phyloP scores from a whole-genome alignment of 2,329 filamentous ascomycete genomes.

The Alternaria tenuissima region DNA sequence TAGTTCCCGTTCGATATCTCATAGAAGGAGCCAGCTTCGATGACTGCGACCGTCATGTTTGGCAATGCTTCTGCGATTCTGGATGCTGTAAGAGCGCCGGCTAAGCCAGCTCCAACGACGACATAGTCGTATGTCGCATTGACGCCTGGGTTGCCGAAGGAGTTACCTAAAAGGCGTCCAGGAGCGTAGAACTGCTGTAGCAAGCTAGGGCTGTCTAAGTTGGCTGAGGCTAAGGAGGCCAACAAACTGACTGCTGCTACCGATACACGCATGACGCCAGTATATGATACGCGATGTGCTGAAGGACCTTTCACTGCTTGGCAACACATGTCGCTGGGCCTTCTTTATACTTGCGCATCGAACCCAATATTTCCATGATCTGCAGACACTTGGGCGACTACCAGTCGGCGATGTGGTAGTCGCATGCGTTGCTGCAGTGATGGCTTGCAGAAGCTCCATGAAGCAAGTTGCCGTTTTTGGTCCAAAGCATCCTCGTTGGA shows the following conservation, averaged over 20 bases:
- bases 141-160: conserved; percentile 29
- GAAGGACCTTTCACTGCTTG: no score
- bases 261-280: neutral
- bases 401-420: neutral
- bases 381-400: neutral
- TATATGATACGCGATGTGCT: neutral
- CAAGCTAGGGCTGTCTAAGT: conserved; percentile 9
- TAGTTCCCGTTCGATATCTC: conserved; percentile 35
- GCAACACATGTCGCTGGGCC: neutral
- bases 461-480: neutral
- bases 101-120: conserved; percentile 35
- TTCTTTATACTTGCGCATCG: neutral
- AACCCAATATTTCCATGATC: neutral
- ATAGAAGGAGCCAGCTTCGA: conserved; percentile 41
- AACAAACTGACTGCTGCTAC: neutral
- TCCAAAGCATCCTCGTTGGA: neutral
- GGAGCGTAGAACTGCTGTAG: conserved; percentile 19
- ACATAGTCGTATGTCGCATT: conserved; percentile 39
- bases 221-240: conserved; percentile 3
- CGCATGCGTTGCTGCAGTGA: neutral
- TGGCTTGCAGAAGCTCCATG: conserved; percentile 9
- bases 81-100: conserved; percentile 30
- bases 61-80: conserved; percentile 25
- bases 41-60: conserved; percentile 26
- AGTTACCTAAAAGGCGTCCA: conserved; percentile 14